Base-by-base conservation (phyloP, 2,329 filamentous ascomycete species). In the Dactylellina parvicollis region DNA sequence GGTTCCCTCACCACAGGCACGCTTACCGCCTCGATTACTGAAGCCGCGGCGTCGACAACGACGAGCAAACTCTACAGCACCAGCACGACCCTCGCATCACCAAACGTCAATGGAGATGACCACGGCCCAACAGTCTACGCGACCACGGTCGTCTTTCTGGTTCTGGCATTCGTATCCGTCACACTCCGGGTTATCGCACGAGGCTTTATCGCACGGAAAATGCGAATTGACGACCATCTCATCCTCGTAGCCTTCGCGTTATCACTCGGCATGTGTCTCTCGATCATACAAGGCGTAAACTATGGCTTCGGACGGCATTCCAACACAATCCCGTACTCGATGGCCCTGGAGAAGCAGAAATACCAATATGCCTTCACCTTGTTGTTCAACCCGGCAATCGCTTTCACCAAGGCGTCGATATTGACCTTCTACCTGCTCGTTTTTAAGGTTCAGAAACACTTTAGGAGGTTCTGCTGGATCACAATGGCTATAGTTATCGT, bases 401-500 rank as follows among this genome's bases (percentile, higher is more conserved):
- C 96, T 91, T 88, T 90, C 1, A 92, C 92, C 55, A 97, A 97
- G 82, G 92, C 91, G 0, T 96, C 92, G n/a, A 91, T 97, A 77
- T 84, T 97, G 67, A 85, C 95, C 59, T 97, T 97, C 81, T 97
- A 96, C 81, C 84, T 97, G 54, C 89, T 90, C 40, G 84, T 97
- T 50, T 91, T 92, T 24, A 90, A 89, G 77, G 90, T 92, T 70
- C 88, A 96, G 76, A 87, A 87, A 75, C 84, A 93, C 54, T 89
- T 96, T 76, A 88, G 90, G 70, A 87, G 90, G 81, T 88, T 89
- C n/a, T 95, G 92, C n/a, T 92, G 92, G 83, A 83, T 85, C 3
- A 92, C 91, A 0, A 83, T 97, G 1, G 84, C 83, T 50, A 85
- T 96, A 20, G 92, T 96, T 79, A 96, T 95, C 78, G 79, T 89